Evolutionary conservation across 768 basidiomycete genomes (phyloP).

Genomic region (Baorangia bicolor): DNA sequence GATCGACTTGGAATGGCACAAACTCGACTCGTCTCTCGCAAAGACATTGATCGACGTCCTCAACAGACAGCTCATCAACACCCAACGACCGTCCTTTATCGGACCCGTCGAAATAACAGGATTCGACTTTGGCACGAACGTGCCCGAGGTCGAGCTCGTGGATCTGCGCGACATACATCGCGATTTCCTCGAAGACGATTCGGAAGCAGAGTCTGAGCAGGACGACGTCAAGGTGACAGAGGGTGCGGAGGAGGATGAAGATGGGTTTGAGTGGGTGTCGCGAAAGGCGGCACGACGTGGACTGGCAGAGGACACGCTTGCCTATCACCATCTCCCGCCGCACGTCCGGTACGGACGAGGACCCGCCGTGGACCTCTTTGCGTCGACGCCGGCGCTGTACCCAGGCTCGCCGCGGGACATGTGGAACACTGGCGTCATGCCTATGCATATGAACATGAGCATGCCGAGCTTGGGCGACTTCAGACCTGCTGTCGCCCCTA

Average conservation of each 20-base stretch:
- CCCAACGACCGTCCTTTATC: conserved; percentile 87
- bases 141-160: conserved; percentile 86
- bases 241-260: conserved; percentile 62
- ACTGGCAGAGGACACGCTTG: conserved; percentile 49
- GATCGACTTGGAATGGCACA: conserved; percentile 91
- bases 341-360: conserved; percentile 67
- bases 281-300: conserved; percentile 57
- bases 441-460: conserved; percentile 26
- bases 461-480: conserved; percentile 41
- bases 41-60: conserved; percentile 68
- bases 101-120: conserved; percentile 87
- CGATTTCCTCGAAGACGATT: conserved; percentile 85
- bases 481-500: conserved; percentile 30
- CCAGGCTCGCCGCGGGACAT: conserved; percentile 40
- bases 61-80: conserved; percentile 71
- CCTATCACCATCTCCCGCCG: conserved; percentile 70
- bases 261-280: conserved; percentile 82
- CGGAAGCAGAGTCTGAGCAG: conserved; percentile 27
- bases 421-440: conserved; percentile 37
- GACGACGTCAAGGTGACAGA: conserved; percentile 50
- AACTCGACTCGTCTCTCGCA: conserved; percentile 73
- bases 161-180: conserved; percentile 93
- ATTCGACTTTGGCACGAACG: conserved; percentile 80
- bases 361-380: conserved; percentile 56
- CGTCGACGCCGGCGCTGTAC: conserved; percentile 50